phyloP scores from a whole-genome alignment of 768 basidiomycete species.

The Xerocomellus intermedius region DNA sequence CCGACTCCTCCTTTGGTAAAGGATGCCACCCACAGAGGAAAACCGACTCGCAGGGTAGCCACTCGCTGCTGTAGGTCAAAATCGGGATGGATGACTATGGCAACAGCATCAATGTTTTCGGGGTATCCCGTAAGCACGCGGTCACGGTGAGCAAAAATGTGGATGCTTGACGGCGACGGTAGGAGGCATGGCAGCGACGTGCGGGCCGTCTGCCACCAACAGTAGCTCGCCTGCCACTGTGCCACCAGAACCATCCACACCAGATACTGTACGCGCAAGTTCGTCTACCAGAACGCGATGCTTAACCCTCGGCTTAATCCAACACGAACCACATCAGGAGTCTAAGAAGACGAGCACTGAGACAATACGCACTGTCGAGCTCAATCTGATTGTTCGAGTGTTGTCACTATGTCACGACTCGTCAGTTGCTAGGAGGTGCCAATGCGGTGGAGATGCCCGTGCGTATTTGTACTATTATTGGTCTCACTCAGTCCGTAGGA shows the following conservation, averaged over 20 bases:
- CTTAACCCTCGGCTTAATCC: not conserved
- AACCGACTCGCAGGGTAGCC: not conserved
- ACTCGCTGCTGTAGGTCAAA: too few relatives aligned
- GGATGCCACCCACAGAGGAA: too few relatives aligned
- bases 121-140: not conserved
- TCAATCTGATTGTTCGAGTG: not conserved
- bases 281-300: not conserved
- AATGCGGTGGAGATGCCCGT: not conserved
- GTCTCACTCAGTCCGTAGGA: not conserved
- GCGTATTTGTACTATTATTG: not conserved
- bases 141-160: not conserved
- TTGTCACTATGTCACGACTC: not conserved
- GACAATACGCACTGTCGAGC: not conserved
- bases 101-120: not conserved
- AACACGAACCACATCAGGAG: not conserved
- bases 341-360: not conserved
- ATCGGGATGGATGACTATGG: not conserved
- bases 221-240: not conserved
- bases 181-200: not conserved
- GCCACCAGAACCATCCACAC: not conserved
- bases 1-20: not conserved
- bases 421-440: not conserved
- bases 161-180: not conserved
- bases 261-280: not conserved
- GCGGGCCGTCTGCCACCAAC: not conserved